Evolutionary conservation across 2,329 filamentous ascomycete species (phyloP).

Genomic region (Diaporthe sp.): DNA sequence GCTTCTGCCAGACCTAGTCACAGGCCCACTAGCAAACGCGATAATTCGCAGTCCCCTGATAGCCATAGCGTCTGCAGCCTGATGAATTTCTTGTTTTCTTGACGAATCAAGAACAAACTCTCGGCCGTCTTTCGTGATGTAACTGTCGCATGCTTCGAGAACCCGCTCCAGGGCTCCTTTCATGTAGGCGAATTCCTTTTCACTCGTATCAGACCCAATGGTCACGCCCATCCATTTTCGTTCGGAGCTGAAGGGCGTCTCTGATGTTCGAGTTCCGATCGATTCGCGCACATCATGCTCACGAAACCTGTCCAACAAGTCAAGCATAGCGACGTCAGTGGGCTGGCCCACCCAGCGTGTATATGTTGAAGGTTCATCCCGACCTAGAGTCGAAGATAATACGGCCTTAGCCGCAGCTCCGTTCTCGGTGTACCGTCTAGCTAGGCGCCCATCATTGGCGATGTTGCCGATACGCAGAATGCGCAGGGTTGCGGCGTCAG

Average conservation of each 20-base stretch:
- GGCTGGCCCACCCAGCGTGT: constrained; percentile 97
- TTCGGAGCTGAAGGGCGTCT: constrained; percentile 96
- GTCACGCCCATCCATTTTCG: constrained; percentile 99
- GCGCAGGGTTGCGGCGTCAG: constrained; percentile 80
- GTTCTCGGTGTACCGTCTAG: constrained; percentile 77
- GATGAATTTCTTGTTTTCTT: constrained; percentile 78
- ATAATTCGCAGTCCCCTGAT: constrained; percentile 90
- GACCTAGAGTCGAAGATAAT: constrained; percentile 84
- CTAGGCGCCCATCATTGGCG: constrained; percentile 91
- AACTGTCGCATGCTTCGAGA: constrained; percentile 88
- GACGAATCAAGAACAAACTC: constrained; percentile 87
- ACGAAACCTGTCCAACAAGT: constrained; percentile 89
- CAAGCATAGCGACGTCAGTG: constrained; percentile 96
- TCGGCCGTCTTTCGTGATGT: constrained; percentile 85
- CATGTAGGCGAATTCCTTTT: constrained; percentile 89
- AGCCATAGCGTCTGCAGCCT: constrained; percentile 89
- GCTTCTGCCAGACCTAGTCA: constrained; percentile 60
- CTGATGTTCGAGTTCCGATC: constrained; percentile 83
- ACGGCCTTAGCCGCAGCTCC: constrained; percentile 82
- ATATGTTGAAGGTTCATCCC: constrained; percentile 72
- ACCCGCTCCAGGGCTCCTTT: constrained; percentile 95
- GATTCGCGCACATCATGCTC: constrained; percentile 92
- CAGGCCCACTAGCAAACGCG: constrained; percentile 89
- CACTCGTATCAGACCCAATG: constrained; percentile 73
- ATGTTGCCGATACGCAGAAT: constrained; percentile 95